Conservation (phyloP, 2,329 filamentous ascomycete genomes). For the Ophiostoma sp. region DNA sequence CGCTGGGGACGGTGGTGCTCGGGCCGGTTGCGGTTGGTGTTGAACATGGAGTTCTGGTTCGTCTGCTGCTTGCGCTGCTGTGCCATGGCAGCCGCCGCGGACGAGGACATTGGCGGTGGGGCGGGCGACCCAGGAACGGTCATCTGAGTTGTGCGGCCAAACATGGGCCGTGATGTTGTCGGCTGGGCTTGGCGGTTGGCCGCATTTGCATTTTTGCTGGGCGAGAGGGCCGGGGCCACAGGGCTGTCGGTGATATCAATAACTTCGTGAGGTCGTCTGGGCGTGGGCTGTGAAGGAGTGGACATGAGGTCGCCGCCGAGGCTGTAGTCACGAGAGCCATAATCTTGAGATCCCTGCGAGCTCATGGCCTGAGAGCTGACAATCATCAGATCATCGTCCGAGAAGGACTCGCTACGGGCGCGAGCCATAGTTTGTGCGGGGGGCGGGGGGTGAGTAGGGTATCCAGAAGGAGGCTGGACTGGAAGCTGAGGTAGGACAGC, state of each 20-base stretch:
- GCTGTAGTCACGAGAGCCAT: slow-evolving; percentile 13
- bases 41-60: slow-evolving; percentile 50
- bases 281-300: slow-evolving; percentile 38
- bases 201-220: slow-evolving; percentile 16
- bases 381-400: slow-evolving; percentile 37
- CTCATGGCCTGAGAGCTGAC: slow-evolving; percentile 35
- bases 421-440: slow-evolving; percentile 21
- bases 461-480: background rate
- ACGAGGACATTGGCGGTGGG: slow-evolving; percentile 25
- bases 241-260: slow-evolving; percentile 34
- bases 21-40: slow-evolving; percentile 46
- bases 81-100: slow-evolving; percentile 34
- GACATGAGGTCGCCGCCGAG: slow-evolving; percentile 16
- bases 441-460: background rate
- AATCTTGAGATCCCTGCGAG: slow-evolving; percentile 27
- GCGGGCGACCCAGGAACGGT: slow-evolving; percentile 35
- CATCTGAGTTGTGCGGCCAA: slow-evolving; percentile 33
- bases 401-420: slow-evolving; percentile 34
- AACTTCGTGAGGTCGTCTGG: slow-evolving; percentile 32
- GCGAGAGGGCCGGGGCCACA: slow-evolving; percentile 10
- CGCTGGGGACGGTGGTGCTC: slow-evolving; percentile 52
- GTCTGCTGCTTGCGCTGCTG: slow-evolving; percentile 48
- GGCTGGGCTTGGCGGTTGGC: slow-evolving; percentile 13
- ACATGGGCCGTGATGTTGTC: slow-evolving; percentile 30
- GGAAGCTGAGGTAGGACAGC: slow-evolving; percentile 24